Evolutionary conservation across 169 alveolate species (phyloP), one percentile per base, ranked within the genome.

Genomic region (Cryptosporidium xiaoi): DNA sequence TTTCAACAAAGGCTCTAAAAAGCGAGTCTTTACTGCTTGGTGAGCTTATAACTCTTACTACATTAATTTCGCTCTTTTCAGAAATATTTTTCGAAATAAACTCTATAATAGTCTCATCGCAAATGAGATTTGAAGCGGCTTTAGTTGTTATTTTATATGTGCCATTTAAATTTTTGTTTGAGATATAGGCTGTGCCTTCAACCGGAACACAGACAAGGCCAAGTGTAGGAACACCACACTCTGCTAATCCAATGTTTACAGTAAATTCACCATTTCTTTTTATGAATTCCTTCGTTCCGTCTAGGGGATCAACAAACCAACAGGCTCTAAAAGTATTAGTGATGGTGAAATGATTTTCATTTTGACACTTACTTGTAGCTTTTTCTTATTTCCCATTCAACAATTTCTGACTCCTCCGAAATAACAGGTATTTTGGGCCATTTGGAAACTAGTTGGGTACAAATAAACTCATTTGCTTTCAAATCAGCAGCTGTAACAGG

Each of bases 231-330:
- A 48, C 27, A n/a, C 71, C 87, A 24, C 48, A 5, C 20, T 71
- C 82, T 82, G 91, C 67, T 16, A 91, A 58, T 2, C 92, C 93
- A 33, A 91, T 40, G 56, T 91, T 91, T 31, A 91, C 91, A 2
- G 92, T 82, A 62, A 91, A 91, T 51, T 91, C 89, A 4, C 93
- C 93, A 40, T 68, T 91, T 18, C 90, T 83, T 44, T 82, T 82
- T 34, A 91, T 46, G 53, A 91, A 91, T 64, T 91, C 93, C 20
- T 91, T 91, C n/a, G 93, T 91, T 3, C 93, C 93, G 51, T 91
- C 93, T 16, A 91, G 90, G 2, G 93, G 93, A 64, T 91, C 93
- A 2, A 91, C 58, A 24, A 84, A 66, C 92, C 91, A 91, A 51
- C 83, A 83, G 8, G 55, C 10, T 65, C 87, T 77, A 16, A 60